Evolutionary conservation across 2,329 filamentous ascomycete genomes (phyloP), one percentile per base, ranked within the genome.

Genomic region (Chaetomium sp.): DNA sequence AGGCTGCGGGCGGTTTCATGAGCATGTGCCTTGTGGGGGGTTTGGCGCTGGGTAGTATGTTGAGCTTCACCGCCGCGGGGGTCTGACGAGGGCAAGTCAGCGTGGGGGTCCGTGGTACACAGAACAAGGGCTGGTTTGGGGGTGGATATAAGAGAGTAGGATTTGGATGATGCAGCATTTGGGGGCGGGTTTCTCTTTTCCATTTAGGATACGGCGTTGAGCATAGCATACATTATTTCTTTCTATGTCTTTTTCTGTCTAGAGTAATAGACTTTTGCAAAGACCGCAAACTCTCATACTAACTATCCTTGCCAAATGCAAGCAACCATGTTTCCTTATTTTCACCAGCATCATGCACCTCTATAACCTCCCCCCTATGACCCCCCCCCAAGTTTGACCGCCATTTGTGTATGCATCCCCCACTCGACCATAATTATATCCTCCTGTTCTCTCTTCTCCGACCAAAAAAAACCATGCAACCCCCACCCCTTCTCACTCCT

Each of bases 1-100:
- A 96, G 73, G 91, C 90, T 5, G 86, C 91, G 0, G 94, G 92
- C 47, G 90, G 88, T 1, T 97, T 97, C 69, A 97, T 99, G 94
- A 87, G 88, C 3, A 71, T 96, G 60, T 90, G 87, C 69, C 80
- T 97, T n/a, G 89, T 96, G 14, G 83, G 81, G 5, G 94, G 94
- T 0, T 72, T 97, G 71, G 82, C 90, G 1, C 78, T 79, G 32
- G 94, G 94, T n/a, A 97, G 92, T 72, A 71, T 97, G 65, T 70
- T 95, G 68, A 97, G 91, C 69, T 99, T 97, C 71, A 78, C 84
- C 8, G 82, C 83, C 59, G 80, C 85, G 0, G 75, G 74, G 5
- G 69, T 80, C 34, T 63, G 27, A 32, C 49, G 6, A 14, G 10
- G 10, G 19, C 19, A 27, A 27, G 19, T 27, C 19, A 27, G 19